Evolutionary conservation across 2,329 filamentous ascomycete species (phyloP).

Genomic region (Aschersonia sp.): DNA sequence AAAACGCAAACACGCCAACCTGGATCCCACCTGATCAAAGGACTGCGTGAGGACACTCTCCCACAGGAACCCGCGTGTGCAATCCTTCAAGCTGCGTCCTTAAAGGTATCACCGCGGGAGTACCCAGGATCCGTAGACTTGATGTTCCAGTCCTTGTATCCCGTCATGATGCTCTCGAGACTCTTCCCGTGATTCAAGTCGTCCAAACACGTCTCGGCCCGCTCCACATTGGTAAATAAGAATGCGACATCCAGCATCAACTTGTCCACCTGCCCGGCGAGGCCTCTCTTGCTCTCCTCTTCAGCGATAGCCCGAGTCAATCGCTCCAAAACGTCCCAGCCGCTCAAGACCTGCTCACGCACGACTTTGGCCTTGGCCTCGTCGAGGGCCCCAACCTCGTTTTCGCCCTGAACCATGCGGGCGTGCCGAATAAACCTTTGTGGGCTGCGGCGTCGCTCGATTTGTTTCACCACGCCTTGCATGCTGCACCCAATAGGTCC

Average conservation of each 20-base stretch:
- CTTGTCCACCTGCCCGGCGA: slow-evolving; percentile 19
- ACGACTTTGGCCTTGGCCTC: slow-evolving; percentile 14
- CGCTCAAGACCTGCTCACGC: slow-evolving; percentile 13
- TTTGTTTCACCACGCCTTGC: slow-evolving; percentile 49
- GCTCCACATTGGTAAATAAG: slow-evolving; percentile 34
- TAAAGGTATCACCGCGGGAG: neutral
- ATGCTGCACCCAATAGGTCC: slow-evolving; percentile 47
- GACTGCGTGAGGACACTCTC: too few species aligned
- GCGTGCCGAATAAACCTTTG: slow-evolving; percentile 38
- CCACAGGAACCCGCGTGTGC: too few species aligned
- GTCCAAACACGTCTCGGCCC: slow-evolving; percentile 28
- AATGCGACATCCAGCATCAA: slow-evolving; percentile 12
- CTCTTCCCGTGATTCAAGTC: slow-evolving; percentile 28
- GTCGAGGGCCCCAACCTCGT: slow-evolving; percentile 23
- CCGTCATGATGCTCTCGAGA: slow-evolving; percentile 10
- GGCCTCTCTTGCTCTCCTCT: slow-evolving; percentile 21
- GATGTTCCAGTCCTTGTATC: slow-evolving; percentile 3
- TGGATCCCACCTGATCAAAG: neutral
- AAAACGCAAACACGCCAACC: neutral
- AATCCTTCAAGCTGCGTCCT: neutral
- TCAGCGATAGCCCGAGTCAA: slow-evolving; percentile 13
- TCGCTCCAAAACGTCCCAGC: slow-evolving; percentile 18
- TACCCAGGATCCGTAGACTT: slow-evolving; percentile 2
- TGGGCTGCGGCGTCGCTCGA: slow-evolving; percentile 36
- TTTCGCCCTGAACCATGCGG: slow-evolving; percentile 42